Evolutionary conservation across 139 green algal species (phyloP).

Genomic region (Diplosphaera chodatii): DNA sequence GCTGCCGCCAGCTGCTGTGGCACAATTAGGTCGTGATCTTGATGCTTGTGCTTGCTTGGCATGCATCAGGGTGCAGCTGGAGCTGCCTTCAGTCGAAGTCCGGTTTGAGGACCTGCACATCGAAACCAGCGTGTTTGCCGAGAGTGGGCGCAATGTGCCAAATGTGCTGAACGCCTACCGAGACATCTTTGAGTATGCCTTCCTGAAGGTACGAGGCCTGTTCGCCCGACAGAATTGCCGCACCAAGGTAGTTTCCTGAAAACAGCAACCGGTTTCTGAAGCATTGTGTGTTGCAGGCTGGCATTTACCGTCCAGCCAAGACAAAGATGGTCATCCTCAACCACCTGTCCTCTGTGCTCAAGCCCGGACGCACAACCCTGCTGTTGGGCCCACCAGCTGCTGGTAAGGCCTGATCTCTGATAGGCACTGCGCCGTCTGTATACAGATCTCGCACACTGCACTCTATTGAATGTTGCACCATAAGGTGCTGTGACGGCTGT

Average conservation of each 20-base stretch:
- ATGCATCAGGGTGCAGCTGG: slow-evolving; percentile 17
- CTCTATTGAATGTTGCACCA: too few species aligned
- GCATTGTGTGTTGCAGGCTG: too few species aligned
- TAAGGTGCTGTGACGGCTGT: too few species aligned
- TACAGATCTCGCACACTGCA: too few species aligned
- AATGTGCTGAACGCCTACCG: slow-evolving; percentile 14
- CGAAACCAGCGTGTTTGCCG: slow-evolving; percentile 13
- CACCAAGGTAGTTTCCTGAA: too few species aligned
- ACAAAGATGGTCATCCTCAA: slow-evolving; percentile 20
- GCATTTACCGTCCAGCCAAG: slow-evolving; percentile 6
- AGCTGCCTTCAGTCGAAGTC: slow-evolving; percentile 15
- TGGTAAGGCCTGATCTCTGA: not conserved
- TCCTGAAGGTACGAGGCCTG: slow-evolving; percentile 12
- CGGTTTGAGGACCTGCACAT: slow-evolving; percentile 12
- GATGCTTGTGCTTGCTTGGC: too few species aligned
- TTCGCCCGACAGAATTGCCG: too few species aligned
- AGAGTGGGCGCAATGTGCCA: slow-evolving; percentile 14
- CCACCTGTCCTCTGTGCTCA: slow-evolving; percentile 16
- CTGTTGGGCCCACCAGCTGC: slow-evolving; percentile 19
- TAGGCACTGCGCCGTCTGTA: too few species aligned
- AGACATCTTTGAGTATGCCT: slow-evolving; percentile 7
- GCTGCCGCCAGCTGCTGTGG: too few species aligned
- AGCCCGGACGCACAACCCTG: slow-evolving; percentile 16
- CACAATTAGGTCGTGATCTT: too few species aligned
- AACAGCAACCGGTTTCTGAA: too few species aligned